Base-by-base conservation (phyloP, 768 basidiomycete species). In the Mycena galopus region DNA sequence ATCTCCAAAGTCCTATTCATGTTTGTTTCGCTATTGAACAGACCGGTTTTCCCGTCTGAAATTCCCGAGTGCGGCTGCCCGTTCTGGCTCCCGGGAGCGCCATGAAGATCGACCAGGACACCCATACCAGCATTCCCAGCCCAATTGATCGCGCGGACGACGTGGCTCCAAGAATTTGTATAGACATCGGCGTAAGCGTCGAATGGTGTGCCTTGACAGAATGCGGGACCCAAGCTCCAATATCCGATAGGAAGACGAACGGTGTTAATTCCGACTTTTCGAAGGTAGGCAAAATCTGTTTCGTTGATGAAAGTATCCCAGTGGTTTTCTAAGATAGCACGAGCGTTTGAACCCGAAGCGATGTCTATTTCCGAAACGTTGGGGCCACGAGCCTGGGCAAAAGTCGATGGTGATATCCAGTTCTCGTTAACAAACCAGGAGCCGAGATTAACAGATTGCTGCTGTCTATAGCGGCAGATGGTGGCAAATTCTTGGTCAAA, bases 31-130 rank as follows among this genome's bases (percentile, higher is more conserved):
- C 79, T 78, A 29, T 80, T 77, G 78, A 92, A 91, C 74, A 92
- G 86, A 23, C 83, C 80, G 23, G 86, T 83, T 44, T 83, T 73
- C 30, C 88, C 77, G 63, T 89, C 86, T 23, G 91, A 92, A 4
- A 90, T 86, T 0, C 93, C 93, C 63, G 90, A 90, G 75, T 94
- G 93, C 21, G 89, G 84, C 76, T 93, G 91, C 50, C 86, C 86
- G 77, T 94, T 94, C 79, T 94, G 93, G 77, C 92, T 93, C 25
- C 93, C 93, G 11, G 89, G 87, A n/a, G 91, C 92, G 19, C 91
- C 89, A 77, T 94, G 93, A 29, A 94, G 80, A 80, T 94, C 93
- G 84, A 83, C 77, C 64, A 84, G 88, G 50, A 96, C 93, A 1
- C 94, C 94, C 19, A 96, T 83, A 10, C 90, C 90, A 75, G 82